These are phyloP conservation scores for Raphanus sativus DNA, from an alignment of 345 rosid genomes.

Conservation along the genomic window DNA sequence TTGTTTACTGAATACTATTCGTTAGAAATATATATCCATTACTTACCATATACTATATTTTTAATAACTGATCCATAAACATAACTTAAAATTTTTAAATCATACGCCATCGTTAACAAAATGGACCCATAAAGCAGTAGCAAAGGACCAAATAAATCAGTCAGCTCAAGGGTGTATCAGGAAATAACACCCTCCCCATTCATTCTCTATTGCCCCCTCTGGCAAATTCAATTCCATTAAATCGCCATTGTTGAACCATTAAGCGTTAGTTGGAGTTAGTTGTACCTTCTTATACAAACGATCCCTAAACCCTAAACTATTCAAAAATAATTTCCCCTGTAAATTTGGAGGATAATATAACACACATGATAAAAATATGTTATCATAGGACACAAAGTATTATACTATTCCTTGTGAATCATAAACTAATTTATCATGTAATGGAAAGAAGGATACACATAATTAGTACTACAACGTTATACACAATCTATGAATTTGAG, in stretches of 20 bases:
- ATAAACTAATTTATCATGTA: background rate
- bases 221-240: constrained; percentile 13
- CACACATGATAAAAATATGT: background rate
- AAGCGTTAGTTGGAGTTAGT: constrained; percentile 20
- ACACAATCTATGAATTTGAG: background rate
- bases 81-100: background rate
- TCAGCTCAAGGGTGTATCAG: background rate
- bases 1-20: background rate
- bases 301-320: background rate
- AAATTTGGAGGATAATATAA: background rate
- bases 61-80: background rate
- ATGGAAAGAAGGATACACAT: background rate
- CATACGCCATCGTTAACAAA: background rate
- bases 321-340: background rate
- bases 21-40: background rate
- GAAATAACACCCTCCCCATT: background rate
- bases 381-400: background rate
- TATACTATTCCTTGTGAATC: background rate
- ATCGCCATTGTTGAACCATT: constrained; percentile 9
- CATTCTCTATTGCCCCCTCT: background rate
- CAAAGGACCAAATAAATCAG: background rate
- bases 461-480: background rate
- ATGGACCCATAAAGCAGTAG: background rate
- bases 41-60: background rate
- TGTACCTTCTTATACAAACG: constrained; percentile 14